Evolutionary conservation across 2,329 filamentous ascomycete genomes (phyloP), one percentile per base, ranked within the genome.

Genomic region (Fusarium nygamai): DNA sequence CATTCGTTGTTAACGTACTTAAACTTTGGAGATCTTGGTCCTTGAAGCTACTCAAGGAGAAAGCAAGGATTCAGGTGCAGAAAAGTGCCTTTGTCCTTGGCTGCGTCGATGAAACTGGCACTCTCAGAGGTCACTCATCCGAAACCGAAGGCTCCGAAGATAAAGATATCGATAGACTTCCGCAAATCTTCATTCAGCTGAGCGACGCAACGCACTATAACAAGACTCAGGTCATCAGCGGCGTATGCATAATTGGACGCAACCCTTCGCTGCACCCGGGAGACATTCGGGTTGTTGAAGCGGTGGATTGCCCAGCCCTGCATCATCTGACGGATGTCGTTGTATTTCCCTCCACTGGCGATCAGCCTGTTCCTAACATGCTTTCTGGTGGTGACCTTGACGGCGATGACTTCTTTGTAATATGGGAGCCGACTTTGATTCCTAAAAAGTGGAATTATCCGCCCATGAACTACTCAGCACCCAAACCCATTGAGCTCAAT

Each of bases 241-340:
- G 95, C 0, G 79, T 94, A 7, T 98, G 96, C 77, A 85, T 97
- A 12, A 87, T 99, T 2, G 95, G 95, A 3, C 92, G 96, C 33
- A 99, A 99, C 76, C 96, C 96, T 0, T 98, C 96, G 1, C 87
- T 99, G 12, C 96, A 99, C 77, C 93, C 95, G 0, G 96, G 96
- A 9, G 96, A 99, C 78, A 90, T 98, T 51, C 92, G 96, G 29
- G 90, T 98, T 2, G 96, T 98, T 3, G 88, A 91, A 71, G 96
- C 96, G 6, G 92, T 98, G 8, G 89, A 98, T 75, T 87, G 91
- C 4, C 89, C 91, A 2, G 85, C 85, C n/a, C 85, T 99, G 8
- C 89, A 87, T 51, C 94, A 98, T 77, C 86, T 98, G 8, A 92
- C 89, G 64, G 92, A 98, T 79, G 93, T 97, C 2, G 92, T 98